Evolutionary conservation across 139 green algal species (phyloP).

Genomic region (Yamagishiella unicocca): DNA sequence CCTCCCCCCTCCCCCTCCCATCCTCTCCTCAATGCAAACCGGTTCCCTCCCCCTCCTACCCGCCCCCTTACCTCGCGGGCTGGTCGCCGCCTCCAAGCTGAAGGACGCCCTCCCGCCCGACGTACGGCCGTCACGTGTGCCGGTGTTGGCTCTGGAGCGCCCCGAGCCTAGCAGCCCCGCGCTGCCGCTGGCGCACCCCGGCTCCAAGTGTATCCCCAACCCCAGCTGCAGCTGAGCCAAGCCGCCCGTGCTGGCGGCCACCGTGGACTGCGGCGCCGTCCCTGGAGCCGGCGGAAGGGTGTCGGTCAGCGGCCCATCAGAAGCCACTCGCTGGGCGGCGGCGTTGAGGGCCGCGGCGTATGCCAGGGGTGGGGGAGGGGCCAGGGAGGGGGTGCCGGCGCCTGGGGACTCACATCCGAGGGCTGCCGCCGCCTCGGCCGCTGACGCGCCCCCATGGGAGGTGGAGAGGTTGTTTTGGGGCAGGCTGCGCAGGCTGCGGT

Average conservation of each 20-base stretch:
- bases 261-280: too few species aligned
- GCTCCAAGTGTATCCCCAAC: background rate
- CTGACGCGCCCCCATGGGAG: too few species aligned
- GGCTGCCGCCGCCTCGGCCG: too few species aligned
- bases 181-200: background rate
- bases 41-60: background rate
- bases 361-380: too few species aligned
- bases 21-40: too few species aligned
- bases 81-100: conserved; percentile 18
- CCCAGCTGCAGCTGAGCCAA: background rate
- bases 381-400: too few species aligned
- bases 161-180: background rate
- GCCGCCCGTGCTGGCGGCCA: background rate
- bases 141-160: background rate
- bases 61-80: conserved; percentile 10
- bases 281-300: too few species aligned
- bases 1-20: background rate
- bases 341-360: too few species aligned
- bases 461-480: too few species aligned
- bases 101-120: background rate
- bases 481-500: background rate
- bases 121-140: background rate
- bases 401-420: too few species aligned
- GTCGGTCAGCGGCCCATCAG: too few species aligned
- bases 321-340: too few species aligned